Conservation (phyloP, 148 eudicot species). For the Amaranthus cruentus region DNA sequence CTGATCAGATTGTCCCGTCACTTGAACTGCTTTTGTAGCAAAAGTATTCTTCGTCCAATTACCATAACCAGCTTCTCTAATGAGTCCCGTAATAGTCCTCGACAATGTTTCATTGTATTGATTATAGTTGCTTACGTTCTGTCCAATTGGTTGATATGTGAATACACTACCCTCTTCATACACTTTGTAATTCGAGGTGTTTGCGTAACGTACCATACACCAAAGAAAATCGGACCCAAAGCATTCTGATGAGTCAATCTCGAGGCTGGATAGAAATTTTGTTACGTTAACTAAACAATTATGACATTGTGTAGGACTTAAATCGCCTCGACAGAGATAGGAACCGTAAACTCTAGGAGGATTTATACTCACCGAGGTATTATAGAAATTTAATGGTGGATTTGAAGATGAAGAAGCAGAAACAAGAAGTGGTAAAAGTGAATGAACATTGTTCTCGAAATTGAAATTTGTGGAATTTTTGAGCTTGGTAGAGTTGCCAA, state of each 20-base stretch:
- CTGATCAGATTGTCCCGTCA: neutral
- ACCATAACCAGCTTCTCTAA: constrained; percentile 1
- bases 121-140: neutral
- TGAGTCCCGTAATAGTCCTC: constrained; percentile 4
- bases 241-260: neutral
- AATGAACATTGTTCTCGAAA: neutral
- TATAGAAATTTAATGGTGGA: neutral
- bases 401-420: neutral
- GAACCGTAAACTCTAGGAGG: constrained; percentile 6
- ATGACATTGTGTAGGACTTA: constrained; percentile 3
- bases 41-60: neutral
- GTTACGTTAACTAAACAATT: constrained; percentile 4
- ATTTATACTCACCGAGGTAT: constrained; percentile 5
- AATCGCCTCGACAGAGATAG: constrained; percentile 3
- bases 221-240: constrained; percentile 5
- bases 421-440: neutral
- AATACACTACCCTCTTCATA: neutral
- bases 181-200: neutral
- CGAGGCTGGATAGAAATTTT: neutral
- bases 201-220: neutral
- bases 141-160: neutral
- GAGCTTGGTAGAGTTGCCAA: too few relatives aligned
- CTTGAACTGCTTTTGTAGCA: constrained; percentile 16
- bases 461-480: too few relatives aligned
- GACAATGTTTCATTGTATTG: constrained; percentile 15